Percentiles rank a stretch among this genome's conserved stretches.
Evolutionary conservation across 345 rosid species (phyloP).

Genomic region (Orychophragmus violaceus): DNA sequence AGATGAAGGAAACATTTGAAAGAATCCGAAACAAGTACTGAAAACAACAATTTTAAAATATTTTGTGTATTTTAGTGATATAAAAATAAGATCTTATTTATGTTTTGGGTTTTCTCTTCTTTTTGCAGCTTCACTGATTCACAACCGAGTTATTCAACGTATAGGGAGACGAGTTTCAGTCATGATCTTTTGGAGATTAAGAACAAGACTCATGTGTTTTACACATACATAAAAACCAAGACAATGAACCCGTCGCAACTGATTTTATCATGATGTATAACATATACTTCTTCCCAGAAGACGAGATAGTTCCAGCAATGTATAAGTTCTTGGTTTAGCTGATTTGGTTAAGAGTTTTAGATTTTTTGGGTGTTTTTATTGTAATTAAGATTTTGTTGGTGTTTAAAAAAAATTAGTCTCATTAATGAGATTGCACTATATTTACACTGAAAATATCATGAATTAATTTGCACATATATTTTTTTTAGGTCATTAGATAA

Average conservation of each 20-base stretch:
- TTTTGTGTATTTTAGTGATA: neutral
- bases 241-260: slow-evolving; percentile 33
- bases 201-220: slow-evolving; percentile 45
- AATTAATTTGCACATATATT: too few species aligned
- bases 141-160: slow-evolving; percentile 49
- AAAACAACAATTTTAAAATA: neutral
- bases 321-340: neutral
- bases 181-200: slow-evolving; percentile 47
- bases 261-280: slow-evolving; percentile 38
- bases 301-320: neutral
- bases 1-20: slow-evolving; percentile 74
- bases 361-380: too few species aligned
- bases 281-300: slow-evolving; percentile 1
- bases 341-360: neutral
- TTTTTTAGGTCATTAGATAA: too few species aligned
- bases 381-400: too few species aligned
- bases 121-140: slow-evolving; percentile 37
- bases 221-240: slow-evolving; percentile 51
- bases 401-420: too few species aligned
- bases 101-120: too few species aligned
- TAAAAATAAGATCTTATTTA: neutral
- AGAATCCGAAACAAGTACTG: slow-evolving; percentile 33
- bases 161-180: slow-evolving; percentile 54
- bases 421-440: too few species aligned
- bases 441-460: too few species aligned